These are phyloP conservation scores for Candida vaughaniae DNA, from an alignment of 805 yeast genomes.

Conservation along the genomic window DNA sequence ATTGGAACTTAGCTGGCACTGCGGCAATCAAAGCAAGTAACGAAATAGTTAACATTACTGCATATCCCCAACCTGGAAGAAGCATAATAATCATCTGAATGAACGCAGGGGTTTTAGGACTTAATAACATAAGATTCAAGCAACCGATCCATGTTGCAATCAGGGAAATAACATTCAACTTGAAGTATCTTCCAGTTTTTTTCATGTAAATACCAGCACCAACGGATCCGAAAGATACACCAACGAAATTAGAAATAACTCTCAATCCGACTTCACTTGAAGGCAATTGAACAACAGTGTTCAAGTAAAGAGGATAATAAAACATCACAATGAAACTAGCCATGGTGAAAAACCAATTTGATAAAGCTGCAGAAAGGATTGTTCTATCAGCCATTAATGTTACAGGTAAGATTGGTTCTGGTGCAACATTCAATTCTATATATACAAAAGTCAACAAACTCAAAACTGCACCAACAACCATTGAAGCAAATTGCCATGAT, in stretches of 20 bases:
- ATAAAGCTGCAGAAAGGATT: slow-evolving; percentile 60
- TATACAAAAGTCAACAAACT: slow-evolving; percentile 42
- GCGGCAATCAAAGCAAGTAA: slow-evolving; percentile 75
- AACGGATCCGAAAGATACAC: slow-evolving; percentile 48
- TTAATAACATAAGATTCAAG: slow-evolving; percentile 26
- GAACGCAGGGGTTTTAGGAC: slow-evolving; percentile 17
- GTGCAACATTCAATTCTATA: slow-evolving; percentile 50
- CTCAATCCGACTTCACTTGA: slow-evolving; percentile 60
- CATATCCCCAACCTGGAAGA: slow-evolving; percentile 64
- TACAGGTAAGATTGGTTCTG: slow-evolving; percentile 69
- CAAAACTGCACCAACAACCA: slow-evolving; percentile 23
- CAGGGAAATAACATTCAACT: slow-evolving; percentile 42
- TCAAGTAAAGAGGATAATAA: slow-evolving; percentile 69
- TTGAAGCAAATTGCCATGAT: slow-evolving; percentile 39
- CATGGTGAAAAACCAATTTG: slow-evolving; percentile 73
- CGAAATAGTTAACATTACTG: slow-evolving; percentile 68
- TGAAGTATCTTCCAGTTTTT: slow-evolving; percentile 53
- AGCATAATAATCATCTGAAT: slow-evolving; percentile 34
- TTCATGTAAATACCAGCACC: slow-evolving; percentile 16
- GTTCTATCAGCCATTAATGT: slow-evolving; percentile 57
- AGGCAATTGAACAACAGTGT: slow-evolving; percentile 50
- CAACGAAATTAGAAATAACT: slow-evolving; percentile 64
- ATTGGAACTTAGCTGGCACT: slow-evolving; percentile 68
- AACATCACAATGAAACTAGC: slow-evolving; percentile 60
- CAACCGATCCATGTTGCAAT: slow-evolving; percentile 38